Evolutionary conservation across 1,284 basidiomycete genomes (phyloP), one percentile per base, ranked within the genome.

Genomic region (Puccinia sorghi): DNA sequence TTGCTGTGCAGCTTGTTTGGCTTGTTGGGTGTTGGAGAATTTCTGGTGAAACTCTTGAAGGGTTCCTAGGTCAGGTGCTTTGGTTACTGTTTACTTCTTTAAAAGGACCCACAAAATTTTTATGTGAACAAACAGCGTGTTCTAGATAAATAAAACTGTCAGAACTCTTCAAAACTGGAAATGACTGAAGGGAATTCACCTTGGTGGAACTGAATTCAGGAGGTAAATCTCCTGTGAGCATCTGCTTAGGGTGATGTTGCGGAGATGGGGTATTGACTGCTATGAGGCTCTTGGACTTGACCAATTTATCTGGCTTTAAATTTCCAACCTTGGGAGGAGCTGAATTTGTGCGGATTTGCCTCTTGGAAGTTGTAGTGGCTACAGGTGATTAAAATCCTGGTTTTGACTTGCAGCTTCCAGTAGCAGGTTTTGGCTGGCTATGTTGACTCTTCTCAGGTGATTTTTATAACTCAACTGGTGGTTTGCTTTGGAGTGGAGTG

Each of bases 41-140:
- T 48, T 37, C 15, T 22, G 25, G 37, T 75, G 66, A 22, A 75
- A 75, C 22, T 64, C 61, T 27, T 43, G 43, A 41, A 76, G 59
- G 22, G 20, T 67, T 25, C 27, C 39, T 3, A 61, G 25, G 8
- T 76, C 48, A 13, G 63, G 73, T 17, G 73, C 43, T 32, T 59
- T 48, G 25, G 73, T 61, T 9, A 76, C 73, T 5, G 41, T 7
- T 12, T 50, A 27, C 43, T 76, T 61, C 25, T 56, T 76, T 25
- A 64, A 67, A 32, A 76, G 63, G 41, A 61, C 73, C 73, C 73
- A 76, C 9, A 76, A 27, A 9, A 76, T 76, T 39, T 76, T 76
- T 25, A 76, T 76, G 37, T 76, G 73, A 32, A 76, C 63, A 76
- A 50, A 76, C n/a, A 76, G 52, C 3, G 73, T 59, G 27, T 39